Evolutionary conservation across 2,329 filamentous ascomycete species (phyloP).

Genomic region (Periconia digitata): DNA sequence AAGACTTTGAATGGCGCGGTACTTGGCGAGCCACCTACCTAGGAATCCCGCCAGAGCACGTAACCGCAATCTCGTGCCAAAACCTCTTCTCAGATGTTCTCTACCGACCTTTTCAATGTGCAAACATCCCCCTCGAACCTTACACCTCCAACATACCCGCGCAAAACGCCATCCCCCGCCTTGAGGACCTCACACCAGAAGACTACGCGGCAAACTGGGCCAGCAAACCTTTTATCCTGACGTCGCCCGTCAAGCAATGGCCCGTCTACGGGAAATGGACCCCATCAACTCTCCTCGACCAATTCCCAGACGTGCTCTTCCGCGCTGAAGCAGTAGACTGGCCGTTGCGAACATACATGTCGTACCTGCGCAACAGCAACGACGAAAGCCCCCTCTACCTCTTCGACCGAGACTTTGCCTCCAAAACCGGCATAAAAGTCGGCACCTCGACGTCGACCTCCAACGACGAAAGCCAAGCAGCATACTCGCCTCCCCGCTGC

Average conservation of each 20-base stretch:
- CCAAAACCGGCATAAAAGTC: slow-evolving; percentile 77
- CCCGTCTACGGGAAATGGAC: slow-evolving; percentile 76
- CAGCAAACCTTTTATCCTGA: slow-evolving; percentile 82
- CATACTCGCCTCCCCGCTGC: slow-evolving; percentile 79
- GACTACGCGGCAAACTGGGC: slow-evolving; percentile 79
- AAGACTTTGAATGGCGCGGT: slow-evolving; percentile 68
- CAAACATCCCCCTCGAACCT: slow-evolving; percentile 67
- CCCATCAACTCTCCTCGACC: slow-evolving; percentile 64
- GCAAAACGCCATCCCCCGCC: slow-evolving; percentile 70
- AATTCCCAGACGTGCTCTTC: slow-evolving; percentile 70
- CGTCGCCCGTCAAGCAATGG: slow-evolving; percentile 78
- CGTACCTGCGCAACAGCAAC: slow-evolving; percentile 76
- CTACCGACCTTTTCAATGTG: slow-evolving; percentile 87
- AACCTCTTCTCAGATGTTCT: slow-evolving; percentile 87
- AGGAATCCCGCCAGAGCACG: slow-evolving; percentile 55
- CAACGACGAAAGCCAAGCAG: slow-evolving; percentile 50
- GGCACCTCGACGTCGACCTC: slow-evolving; percentile 47
- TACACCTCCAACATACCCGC: slow-evolving; percentile 72
- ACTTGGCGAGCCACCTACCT: slow-evolving; percentile 84
- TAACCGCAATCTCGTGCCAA: slow-evolving; percentile 67
- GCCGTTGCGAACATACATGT: slow-evolving; percentile 76
- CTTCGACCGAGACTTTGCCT: slow-evolving; percentile 83
- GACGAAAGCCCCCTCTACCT: slow-evolving; percentile 93
- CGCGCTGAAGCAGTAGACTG: slow-evolving; percentile 93
- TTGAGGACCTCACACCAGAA: slow-evolving; percentile 67